These are phyloP conservation scores for Saprolegnia parasitica DNA, from an alignment of 352 stramenopile species.

Conservation along the genomic window DNA sequence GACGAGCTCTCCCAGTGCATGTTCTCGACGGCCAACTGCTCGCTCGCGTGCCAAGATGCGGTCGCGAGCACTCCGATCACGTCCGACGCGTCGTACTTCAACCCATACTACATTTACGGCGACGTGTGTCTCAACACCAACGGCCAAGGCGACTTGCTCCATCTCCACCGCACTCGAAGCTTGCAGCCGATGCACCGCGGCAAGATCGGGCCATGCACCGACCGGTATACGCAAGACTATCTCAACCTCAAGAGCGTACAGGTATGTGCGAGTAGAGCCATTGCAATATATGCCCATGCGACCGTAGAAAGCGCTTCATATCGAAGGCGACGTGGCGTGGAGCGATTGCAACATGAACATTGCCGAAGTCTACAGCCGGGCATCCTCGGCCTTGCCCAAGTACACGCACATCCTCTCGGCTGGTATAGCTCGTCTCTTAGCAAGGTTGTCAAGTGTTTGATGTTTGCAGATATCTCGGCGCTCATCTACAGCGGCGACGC, in stretches of 20 bases:
- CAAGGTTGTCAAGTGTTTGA: neutral
- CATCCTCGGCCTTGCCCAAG: conserved; percentile 52
- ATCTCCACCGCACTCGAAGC: conserved; percentile 17
- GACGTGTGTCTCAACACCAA: conserved; percentile 60
- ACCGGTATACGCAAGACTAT: conserved; percentile 49
- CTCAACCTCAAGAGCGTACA: conserved; percentile 52
- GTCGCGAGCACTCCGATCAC: conserved; percentile 40
- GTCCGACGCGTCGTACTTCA: conserved; percentile 48
- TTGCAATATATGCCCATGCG: neutral
- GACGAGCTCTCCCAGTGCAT: conserved; percentile 55
- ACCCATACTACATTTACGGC: conserved; percentile 72
- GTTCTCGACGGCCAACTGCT: conserved; percentile 51
- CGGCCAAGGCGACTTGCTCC: conserved; percentile 41
- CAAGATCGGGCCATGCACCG: conserved; percentile 56
- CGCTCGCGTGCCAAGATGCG: conserved; percentile 40
- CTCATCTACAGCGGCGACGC: conserved; percentile 69
- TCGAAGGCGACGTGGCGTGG: conserved; percentile 48
- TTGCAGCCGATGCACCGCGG: conserved; percentile 42
- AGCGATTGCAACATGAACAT: conserved; percentile 53
- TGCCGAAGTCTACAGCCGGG: conserved; percentile 39
- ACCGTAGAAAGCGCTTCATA: conserved; percentile 40
- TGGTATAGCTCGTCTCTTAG: conserved; percentile 15
- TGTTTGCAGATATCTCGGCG: conserved; percentile 32
- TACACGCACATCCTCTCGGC: conserved; percentile 48
- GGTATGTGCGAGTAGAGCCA: conserved; percentile 1